Evolutionary conservation across 1,284 basidiomycete species (phyloP).

Genomic region (Austroboletus novae-zelandiae): DNA sequence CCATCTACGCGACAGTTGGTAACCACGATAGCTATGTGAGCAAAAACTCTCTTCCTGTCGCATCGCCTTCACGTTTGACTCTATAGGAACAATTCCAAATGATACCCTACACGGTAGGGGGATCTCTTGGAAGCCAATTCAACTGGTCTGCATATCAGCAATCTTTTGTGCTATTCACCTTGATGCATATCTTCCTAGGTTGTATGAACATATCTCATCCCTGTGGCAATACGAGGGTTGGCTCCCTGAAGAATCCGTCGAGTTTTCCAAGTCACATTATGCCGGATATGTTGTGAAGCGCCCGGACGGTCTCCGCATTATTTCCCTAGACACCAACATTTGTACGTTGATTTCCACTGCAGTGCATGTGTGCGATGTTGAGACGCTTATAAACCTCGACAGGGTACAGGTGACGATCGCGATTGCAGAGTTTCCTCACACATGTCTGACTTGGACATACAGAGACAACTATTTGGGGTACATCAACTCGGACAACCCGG

Average conservation of each 20-base stretch:
- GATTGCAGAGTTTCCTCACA: conserved; percentile 18
- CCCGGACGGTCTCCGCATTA: conserved; percentile 62
- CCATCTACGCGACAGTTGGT: conserved; percentile 64
- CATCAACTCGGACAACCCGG: conserved; percentile 66
- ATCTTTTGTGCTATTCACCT: conserved; percentile 10
- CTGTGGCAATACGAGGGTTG: conserved; percentile 69
- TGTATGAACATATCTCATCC: conserved; percentile 64
- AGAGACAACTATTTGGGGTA: conserved; percentile 70
- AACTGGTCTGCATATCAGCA: conserved; percentile 55
- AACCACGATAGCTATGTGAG: conserved; percentile 62
- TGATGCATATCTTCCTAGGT: conserved; percentile 39
- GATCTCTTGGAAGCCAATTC: conserved; percentile 52
- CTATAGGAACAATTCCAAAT: conserved; percentile 52
- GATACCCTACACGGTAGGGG: conserved; percentile 55
- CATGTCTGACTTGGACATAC: conserved; percentile 1
- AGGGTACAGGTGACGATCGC: conserved; percentile 32
- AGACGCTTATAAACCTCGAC: not conserved
- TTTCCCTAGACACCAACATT: conserved; percentile 72
- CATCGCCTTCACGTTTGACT: not conserved
- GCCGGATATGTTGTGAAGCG: conserved; percentile 66
- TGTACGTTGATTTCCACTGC: conserved; percentile 38
- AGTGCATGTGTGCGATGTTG: not conserved
- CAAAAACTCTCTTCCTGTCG: not conserved
- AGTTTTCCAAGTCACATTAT: conserved; percentile 63
- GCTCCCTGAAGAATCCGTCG: conserved; percentile 56